These are phyloP conservation scores for Agroathelia rolfsii DNA, from an alignment of 1,284 basidiomycete species.

Conservation along the genomic window DNA sequence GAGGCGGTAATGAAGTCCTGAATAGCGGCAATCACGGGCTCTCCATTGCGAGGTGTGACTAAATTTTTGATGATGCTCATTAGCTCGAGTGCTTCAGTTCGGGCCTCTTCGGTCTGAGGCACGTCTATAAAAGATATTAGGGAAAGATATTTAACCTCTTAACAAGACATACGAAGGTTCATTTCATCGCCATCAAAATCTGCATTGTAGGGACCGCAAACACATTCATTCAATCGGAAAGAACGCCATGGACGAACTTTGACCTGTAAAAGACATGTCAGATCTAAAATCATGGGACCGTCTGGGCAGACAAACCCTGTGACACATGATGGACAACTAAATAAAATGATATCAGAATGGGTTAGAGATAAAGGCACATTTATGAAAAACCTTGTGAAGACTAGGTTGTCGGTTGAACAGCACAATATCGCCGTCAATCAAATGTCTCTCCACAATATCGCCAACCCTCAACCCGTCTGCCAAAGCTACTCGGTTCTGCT, in stretches of 20 bases:
- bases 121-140: conserved; percentile 54
- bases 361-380: conserved; percentile 5
- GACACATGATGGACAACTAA: conserved; percentile 97
- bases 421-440: conserved; percentile 94
- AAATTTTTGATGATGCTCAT: conserved; percentile 99
- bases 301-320: conserved; percentile 50
- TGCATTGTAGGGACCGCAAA: conserved; percentile 98
- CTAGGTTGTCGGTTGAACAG: conserved; percentile 99
- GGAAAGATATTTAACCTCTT: neutral
- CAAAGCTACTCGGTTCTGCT: conserved; percentile 65
- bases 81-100: conserved; percentile 93
- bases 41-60: conserved; percentile 93
- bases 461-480: conserved; percentile 77
- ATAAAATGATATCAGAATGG: conserved; percentile 18
- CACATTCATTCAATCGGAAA: conserved; percentile 97
- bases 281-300: conserved; percentile 2
- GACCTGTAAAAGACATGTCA: conserved; percentile 30
- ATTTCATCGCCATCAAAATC: conserved; percentile 99
- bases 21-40: conserved; percentile 97
- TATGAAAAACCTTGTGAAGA: conserved; percentile 71
- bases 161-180: conserved; percentile 77
- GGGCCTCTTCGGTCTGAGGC: conserved; percentile 97
- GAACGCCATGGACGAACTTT: conserved; percentile 97
- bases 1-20: conserved; percentile 99
- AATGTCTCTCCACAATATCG: conserved; percentile 89